Evolutionary conservation across 768 basidiomycete species (phyloP), one percentile per base, ranked within the genome.

Genomic region (Tulasnella sp.): DNA sequence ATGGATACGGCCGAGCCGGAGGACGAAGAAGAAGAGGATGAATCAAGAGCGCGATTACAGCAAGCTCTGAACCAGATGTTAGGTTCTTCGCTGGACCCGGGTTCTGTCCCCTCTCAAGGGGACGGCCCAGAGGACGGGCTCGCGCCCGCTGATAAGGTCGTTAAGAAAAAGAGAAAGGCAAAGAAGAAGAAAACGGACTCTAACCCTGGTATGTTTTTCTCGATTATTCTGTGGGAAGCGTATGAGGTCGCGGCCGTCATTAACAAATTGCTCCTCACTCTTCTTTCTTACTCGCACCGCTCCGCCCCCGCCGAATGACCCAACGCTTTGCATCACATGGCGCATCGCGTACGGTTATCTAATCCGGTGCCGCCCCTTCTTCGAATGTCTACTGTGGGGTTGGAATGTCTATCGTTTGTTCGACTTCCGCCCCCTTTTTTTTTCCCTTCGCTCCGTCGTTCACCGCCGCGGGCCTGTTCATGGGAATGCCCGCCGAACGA

Each of bases 161-260:
- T 26, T 26, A 67, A 67, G 61, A 67, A 67, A 67, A 67, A 67
- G 61, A 67, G 32, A 67, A 67, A 67, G 61, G 61, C 61, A 35
- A 67, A 32, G 61, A 67, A 67, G 61, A 67, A 67, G 32, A 67
- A 67, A 67, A 7, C 26, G 15, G 61, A 67, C 16, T 67, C 61
- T 16, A 67, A 67, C 61, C 61, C 61, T 15, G 61, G 61, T 67
- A 67, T 35, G 61, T 67, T 35, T 57, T 57, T 57, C 55, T 57
- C 55, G 55, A 57, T n/a, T 67, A 67, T 67, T 67, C 61, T 67
- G 61, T 67, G 61, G 61, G 61, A 67, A 67, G 61, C 5, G 61
- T 29, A 15, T 29, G 29, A 26, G 29, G 61, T 29, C 61, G 26
- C 61, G 61, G 26, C 61, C 26, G 61, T 67, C 26, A 67, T 67